Evolutionary conservation across 257 asterid species (phyloP).

Genomic region (Gentiana straminea): DNA sequence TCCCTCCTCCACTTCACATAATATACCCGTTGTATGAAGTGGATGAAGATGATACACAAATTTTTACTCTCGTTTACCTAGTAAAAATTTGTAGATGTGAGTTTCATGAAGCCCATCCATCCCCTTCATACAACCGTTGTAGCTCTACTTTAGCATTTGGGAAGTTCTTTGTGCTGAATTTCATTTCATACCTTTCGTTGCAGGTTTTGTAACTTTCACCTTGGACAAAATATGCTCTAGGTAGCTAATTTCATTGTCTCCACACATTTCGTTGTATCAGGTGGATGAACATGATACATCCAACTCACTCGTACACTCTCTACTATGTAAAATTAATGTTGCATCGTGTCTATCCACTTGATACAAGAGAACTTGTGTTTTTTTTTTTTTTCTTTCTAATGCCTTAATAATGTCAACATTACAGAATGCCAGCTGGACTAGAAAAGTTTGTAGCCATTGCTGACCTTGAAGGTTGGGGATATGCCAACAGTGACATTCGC

Average conservation of each 20-base stretch:
- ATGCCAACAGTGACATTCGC: constrained; percentile 52
- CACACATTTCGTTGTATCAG: constrained; percentile 65
- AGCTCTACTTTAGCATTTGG: not conserved
- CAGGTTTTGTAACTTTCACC: constrained; percentile 73
- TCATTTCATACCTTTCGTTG: not conserved
- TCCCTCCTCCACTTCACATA: not conserved
- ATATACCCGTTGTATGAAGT: too few species aligned
- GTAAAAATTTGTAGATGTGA: too few species aligned
- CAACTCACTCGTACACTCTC: constrained; percentile 35
- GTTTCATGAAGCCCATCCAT: not conserved
- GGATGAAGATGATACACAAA: too few species aligned
- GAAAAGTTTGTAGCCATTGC: constrained; percentile 79
- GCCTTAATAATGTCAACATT: not conserved
- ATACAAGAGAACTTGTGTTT: too few species aligned
- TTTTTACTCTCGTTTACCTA: not conserved
- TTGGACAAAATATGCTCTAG: constrained; percentile 79
- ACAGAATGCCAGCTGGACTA: constrained; percentile 64
- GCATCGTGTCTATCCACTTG: too few species aligned
- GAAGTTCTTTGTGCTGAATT: constrained; percentile 6
- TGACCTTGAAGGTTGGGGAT: constrained; percentile 78
- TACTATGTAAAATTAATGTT: constrained; percentile 11
- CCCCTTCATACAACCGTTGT: not conserved
- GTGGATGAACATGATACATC: constrained; percentile 27
- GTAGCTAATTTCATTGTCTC: constrained; percentile 31
- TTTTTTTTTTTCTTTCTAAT: too few species aligned